These are phyloP conservation scores for Fusarium sublunatum DNA, from an alignment of 2,329 filamentous ascomycete genomes.

Conservation along the genomic window DNA sequence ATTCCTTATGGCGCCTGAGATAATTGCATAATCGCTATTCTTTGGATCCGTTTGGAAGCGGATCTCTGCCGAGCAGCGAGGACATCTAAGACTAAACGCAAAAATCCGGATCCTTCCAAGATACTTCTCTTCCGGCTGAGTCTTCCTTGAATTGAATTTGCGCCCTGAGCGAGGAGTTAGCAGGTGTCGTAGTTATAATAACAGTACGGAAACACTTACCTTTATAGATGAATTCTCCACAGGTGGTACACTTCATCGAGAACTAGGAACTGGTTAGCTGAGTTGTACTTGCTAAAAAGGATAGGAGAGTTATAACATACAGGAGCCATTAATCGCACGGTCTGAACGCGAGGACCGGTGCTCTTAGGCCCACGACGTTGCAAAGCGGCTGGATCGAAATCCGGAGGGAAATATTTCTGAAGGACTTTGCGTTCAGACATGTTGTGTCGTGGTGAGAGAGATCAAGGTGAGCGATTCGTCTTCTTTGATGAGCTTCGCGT, in stretches of 20 bases:
- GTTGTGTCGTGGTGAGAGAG: conserved; percentile 43
- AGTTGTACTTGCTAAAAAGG: background rate
- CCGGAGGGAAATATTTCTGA: conserved; percentile 73
- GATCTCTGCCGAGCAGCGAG: conserved; percentile 85
- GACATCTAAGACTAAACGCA: conserved; percentile 86
- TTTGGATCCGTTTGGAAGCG: conserved; percentile 96
- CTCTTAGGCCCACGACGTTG: conserved; percentile 77
- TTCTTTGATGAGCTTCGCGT: too few relatives aligned
- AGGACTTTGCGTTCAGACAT: conserved; percentile 93
- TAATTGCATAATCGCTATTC: conserved; percentile 87
- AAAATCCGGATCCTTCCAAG: conserved; percentile 82
- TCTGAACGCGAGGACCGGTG: conserved; percentile 82
- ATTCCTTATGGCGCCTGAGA: conserved; percentile 88
- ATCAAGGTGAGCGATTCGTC: conserved; percentile 4
- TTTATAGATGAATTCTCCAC: conserved; percentile 86
- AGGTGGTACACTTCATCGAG: conserved; percentile 58
- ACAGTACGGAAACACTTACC: conserved; percentile 55
- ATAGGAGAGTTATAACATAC: background rate
- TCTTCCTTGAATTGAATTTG: conserved; percentile 94
- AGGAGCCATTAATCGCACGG: conserved; percentile 68
- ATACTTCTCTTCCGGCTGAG: conserved; percentile 90
- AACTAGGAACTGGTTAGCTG: conserved; percentile 32
- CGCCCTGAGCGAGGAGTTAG: conserved; percentile 53
- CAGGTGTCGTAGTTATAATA: background rate
- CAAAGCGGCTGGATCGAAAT: conserved; percentile 88